Evolutionary conservation across 2,329 filamentous ascomycete species (phyloP).

Genomic region (Xylariales sp.): DNA sequence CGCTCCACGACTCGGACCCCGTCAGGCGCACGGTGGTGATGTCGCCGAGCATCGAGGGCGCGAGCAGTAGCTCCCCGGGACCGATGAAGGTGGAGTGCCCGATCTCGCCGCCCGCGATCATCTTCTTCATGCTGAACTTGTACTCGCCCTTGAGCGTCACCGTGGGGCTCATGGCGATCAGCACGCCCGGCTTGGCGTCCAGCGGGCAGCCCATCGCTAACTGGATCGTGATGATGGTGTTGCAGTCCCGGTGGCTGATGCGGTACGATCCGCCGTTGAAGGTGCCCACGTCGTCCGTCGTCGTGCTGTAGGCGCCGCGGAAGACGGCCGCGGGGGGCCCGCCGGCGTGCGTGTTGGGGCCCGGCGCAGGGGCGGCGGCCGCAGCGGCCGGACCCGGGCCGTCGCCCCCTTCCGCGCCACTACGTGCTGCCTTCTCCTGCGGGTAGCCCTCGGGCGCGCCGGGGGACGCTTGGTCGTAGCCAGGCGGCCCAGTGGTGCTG

Average conservation of each 20-base stretch:
- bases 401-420: constrained; percentile 7
- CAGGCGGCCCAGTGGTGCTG: constrained; percentile 15
- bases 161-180: constrained; percentile 93
- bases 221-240: constrained; percentile 85
- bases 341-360: constrained; percentile 24
- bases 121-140: constrained; percentile 88
- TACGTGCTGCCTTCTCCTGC: constrained; percentile 22
- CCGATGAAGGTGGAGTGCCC: constrained; percentile 76
- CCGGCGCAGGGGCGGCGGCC: constrained; percentile 1
- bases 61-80: constrained; percentile 84
- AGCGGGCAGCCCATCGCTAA: constrained; percentile 85
- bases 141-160: constrained; percentile 77
- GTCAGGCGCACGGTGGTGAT: constrained; percentile 73
- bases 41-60: constrained; percentile 76
- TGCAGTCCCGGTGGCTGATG: constrained; percentile 87
- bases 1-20: constrained; percentile 73
- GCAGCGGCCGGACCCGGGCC: constrained; percentile 13
- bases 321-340: constrained; percentile 53
- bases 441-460: constrained; percentile 22
- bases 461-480: constrained; percentile 18
- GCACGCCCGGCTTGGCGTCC: constrained; percentile 74
- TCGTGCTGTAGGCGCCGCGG: constrained; percentile 51
- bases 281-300: constrained; percentile 82
- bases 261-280: constrained; percentile 96
- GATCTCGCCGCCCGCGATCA: constrained; percentile 80